These are phyloP conservation scores for Fusarium sublunatum DNA, from an alignment of 2,329 filamentous ascomycete genomes.

Conservation along the genomic window DNA sequence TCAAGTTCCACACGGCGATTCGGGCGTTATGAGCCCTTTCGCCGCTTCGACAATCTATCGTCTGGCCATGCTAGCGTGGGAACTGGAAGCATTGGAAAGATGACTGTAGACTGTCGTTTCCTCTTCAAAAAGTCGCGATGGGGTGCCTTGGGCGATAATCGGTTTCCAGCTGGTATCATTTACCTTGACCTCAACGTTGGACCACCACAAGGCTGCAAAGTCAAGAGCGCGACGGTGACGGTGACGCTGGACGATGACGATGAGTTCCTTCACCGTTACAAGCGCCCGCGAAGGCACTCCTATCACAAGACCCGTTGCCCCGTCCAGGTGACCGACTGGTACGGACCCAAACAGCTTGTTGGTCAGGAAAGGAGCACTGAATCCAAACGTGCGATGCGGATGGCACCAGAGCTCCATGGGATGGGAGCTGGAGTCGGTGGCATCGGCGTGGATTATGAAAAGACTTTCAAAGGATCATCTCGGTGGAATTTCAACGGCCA, in stretches of 20 bases:
- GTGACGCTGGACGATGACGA: background rate
- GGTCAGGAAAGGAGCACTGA: background rate
- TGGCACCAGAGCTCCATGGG: background rate
- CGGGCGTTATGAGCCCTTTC: background rate
- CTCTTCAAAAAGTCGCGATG: slow-evolving; percentile 5
- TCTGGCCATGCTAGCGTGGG: background rate
- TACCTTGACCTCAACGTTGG: slow-evolving; percentile 1
- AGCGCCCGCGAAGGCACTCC: background rate
- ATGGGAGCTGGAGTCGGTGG: background rate
- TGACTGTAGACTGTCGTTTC: background rate
- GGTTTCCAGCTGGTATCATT: background rate
- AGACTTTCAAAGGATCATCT: background rate
- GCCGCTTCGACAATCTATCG: background rate
- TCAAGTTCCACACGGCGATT: background rate
- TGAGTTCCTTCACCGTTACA: background rate
- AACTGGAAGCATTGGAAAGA: accelerated
- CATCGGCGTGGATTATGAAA: background rate
- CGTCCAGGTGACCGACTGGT: background rate
- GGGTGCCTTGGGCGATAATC: background rate
- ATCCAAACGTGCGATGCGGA: background rate
- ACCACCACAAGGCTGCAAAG: background rate
- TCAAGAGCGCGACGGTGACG: background rate
- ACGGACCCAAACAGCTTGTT: background rate
- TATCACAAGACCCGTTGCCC: background rate
- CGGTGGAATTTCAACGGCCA: background rate